These are phyloP conservation scores for Ophioceras dolichostomum DNA, from an alignment of 2,329 filamentous ascomycete genomes.

Conservation along the genomic window DNA sequence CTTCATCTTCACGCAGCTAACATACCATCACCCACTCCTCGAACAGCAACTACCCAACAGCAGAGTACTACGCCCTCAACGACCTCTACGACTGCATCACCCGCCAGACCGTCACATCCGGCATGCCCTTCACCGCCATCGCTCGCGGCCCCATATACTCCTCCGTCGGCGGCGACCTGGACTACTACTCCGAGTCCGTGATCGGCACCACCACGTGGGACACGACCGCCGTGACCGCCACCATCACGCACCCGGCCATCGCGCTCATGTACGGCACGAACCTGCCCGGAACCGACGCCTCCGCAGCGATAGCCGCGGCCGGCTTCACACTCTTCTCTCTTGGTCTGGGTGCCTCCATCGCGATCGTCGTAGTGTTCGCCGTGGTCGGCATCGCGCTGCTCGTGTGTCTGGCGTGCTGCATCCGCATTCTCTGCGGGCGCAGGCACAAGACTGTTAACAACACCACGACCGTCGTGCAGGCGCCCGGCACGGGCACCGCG, in stretches of 20 bases:
- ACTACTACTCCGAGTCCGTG: not conserved
- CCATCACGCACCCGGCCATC: not conserved
- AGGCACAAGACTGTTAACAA: not conserved
- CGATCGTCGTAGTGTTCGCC: not conserved
- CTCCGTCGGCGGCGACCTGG: not conserved
- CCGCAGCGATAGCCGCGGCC: not conserved
- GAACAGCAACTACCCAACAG: not conserved
- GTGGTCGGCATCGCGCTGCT: not conserved
- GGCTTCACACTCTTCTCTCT: not conserved
- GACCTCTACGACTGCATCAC: not conserved
- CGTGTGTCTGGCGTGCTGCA: not conserved
- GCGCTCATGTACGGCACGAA: not conserved
- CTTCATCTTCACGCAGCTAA: no score
- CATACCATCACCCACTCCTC: no score
- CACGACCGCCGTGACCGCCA: not conserved
- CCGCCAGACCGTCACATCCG: not conserved
- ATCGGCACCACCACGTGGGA: constrained; percentile 1
- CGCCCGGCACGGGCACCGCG: not conserved
- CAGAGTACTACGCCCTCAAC: not conserved
- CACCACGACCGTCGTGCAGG: not conserved
- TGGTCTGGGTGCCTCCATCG: not conserved
- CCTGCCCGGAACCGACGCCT: not conserved
- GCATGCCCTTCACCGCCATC: not conserved
- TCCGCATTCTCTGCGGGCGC: not conserved
- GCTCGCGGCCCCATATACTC: not conserved